Percentiles rank a stretch among this genome's conserved stretches.
Conservation (phyloP, 2,329 filamentous ascomycete genomes). For the Stenocarpella maydis region DNA sequence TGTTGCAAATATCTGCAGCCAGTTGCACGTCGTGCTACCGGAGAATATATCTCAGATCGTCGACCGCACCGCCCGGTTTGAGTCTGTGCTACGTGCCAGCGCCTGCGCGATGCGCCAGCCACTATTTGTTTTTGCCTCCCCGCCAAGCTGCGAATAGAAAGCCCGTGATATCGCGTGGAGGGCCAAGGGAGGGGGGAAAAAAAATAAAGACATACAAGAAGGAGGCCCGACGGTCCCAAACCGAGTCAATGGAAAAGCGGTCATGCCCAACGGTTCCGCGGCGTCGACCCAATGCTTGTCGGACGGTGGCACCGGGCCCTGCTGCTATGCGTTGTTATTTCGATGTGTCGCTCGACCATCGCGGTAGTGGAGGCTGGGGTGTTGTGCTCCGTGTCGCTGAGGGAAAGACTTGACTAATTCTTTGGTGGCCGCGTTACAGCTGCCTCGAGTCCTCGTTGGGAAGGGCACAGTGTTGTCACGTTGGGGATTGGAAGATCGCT, state of each 20-base stretch:
- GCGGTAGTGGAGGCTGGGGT: slow-evolving; percentile 2
- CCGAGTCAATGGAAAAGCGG: neutral
- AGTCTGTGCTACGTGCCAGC: slow-evolving; percentile 27
- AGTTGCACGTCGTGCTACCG: slow-evolving; percentile 9
- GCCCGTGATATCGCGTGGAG: too few relatives aligned
- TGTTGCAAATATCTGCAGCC: neutral
- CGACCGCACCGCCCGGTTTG: neutral
- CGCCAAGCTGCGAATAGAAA: neutral
- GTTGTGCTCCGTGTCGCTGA: slow-evolving; percentile 6
- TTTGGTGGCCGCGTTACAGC: neutral
- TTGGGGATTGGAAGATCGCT: neutral
- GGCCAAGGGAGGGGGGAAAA: neutral
- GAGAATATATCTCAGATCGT: neutral
- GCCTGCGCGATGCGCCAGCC: neutral
- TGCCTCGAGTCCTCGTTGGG: slow-evolving; percentile 10
- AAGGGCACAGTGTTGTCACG: neutral
- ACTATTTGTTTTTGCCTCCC: neutral
- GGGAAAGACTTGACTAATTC: slow-evolving; percentile 14
- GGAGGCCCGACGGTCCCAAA: neutral
- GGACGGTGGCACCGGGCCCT: neutral
- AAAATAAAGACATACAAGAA: neutral
- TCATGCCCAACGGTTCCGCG: slow-evolving; percentile 21
- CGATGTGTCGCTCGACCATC: neutral
- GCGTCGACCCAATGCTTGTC: slow-evolving; percentile 16
- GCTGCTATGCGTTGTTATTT: slow-evolving; percentile 5